Evolutionary conservation across 139 green algal genomes (phyloP), one percentile per base, ranked within the genome.

Genomic region (Volvox reticuliferus): DNA sequence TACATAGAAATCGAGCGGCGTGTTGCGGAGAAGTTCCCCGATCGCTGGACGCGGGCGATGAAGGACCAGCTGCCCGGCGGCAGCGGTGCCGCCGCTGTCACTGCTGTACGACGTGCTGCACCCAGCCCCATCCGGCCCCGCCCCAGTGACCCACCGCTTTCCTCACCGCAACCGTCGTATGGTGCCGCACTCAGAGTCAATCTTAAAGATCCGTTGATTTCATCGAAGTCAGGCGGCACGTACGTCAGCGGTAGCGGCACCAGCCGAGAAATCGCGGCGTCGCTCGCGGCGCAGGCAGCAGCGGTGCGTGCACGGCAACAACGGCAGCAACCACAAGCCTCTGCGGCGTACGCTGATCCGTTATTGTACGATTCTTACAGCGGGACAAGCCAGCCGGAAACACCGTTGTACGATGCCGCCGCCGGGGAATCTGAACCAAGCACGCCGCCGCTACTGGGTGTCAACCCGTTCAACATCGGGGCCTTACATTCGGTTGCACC

Each of bases 1-100:
- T 95, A 94, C 78, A 81, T 77, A 68, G 86, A 94, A 79, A 93
- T 95, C 28, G 92, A 94, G 82, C 55, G 62, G 16, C 83, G 67
- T 14, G 92, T 95, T 32, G 73, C 90, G 30, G 85, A 63, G 37
- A 79, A 86, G 20, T 95, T 95, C 81, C 93, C 93, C 0, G 88
- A 93, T 22, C 85, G 73, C 35, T 94, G 92, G 86, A 63, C 71
- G 12, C 0, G 9, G 30, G 28, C 22, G 20, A 65, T 77, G 63
- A 79, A 68, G 33, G 65, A 89, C 32, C 55, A 81, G 61, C 71
- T 69, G 81, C 55, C 62, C 19, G 36, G 88, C 13, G 85, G 85
- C 37, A 82, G 85, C 69, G 85, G 69, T 50, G 62, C 62, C 35
- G 69, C 62, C 0, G 75, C 63, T 1, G 88, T 36, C 9, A 37